These are phyloP conservation scores for Trypanosoma grayi DNA, from an alignment of 208 protist species.

Conservation along the genomic window DNA sequence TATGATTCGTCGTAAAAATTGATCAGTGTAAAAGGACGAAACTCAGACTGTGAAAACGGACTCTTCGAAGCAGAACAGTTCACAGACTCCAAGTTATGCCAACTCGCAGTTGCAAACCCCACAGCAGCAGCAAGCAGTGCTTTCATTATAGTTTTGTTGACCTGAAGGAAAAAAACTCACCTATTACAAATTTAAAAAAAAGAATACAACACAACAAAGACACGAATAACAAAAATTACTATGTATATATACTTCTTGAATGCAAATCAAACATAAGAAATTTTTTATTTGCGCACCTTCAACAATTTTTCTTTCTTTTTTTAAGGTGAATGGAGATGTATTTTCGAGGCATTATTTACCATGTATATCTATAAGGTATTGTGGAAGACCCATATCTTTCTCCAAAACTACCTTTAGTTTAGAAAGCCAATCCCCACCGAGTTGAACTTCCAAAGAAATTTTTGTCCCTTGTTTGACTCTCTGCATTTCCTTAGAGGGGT, in stretches of 20 bases:
- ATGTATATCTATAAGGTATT: slow-evolving; percentile 15
- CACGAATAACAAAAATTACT: slow-evolving; percentile 9
- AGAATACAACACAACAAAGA: background rate
- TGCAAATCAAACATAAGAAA: slow-evolving; percentile 13
- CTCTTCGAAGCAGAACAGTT: slow-evolving; percentile 42
- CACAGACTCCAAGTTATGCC: slow-evolving; percentile 34
- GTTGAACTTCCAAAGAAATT: slow-evolving; percentile 50
- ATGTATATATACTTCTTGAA: background rate
- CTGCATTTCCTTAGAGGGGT: slow-evolving; percentile 47
- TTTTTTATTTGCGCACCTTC: too few species aligned
- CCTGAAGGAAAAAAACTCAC: too few species aligned
- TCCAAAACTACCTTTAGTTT: slow-evolving; percentile 35
- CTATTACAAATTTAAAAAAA: slow-evolving; percentile 1
- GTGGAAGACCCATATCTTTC: slow-evolving; percentile 38
- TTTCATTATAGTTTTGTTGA: slow-evolving; percentile 44
- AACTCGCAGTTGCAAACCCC: slow-evolving; percentile 59
- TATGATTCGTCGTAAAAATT: slow-evolving; percentile 84
- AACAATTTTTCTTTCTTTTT: too few species aligned
- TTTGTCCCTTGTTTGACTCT: slow-evolving; percentile 62
- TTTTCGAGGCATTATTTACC: background rate
- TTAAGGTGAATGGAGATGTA: background rate
- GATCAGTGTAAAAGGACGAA: slow-evolving; percentile 70
- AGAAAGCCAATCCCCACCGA: slow-evolving; percentile 45
- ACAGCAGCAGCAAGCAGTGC: slow-evolving; percentile 48
- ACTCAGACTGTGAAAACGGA: slow-evolving; percentile 79